Conservation (phyloP, 176 grass and related monocot genomes). For the Juncus inflexus region DNA sequence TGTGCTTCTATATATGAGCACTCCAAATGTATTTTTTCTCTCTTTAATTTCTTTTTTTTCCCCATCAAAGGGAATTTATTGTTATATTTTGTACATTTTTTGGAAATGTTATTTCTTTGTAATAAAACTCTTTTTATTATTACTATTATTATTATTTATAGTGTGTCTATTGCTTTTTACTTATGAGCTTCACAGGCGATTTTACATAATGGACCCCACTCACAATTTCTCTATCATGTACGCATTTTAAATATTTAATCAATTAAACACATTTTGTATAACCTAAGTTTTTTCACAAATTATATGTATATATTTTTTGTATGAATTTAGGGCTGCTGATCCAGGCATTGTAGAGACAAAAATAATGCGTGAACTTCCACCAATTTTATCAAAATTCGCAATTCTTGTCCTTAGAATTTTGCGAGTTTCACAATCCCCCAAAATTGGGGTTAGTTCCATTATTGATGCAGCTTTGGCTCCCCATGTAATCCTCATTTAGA, state of each 20-base stretch:
- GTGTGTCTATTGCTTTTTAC: constrained; percentile 85
- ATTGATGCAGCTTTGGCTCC: constrained; percentile 74
- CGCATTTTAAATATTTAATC: constrained; percentile 20
- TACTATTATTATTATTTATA: constrained; percentile 10
- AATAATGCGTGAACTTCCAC: constrained; percentile 84
- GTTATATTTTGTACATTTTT: too few species aligned
- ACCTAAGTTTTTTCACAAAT: too few species aligned
- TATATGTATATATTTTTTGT: background rate
- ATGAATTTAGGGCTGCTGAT: constrained; percentile 64
- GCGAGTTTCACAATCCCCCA: constrained; percentile 47
- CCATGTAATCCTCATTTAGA: constrained; percentile 36
- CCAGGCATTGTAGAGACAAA: constrained; percentile 65
- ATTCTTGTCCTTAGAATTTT: constrained; percentile 42
- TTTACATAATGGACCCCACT: constrained; percentile 38
- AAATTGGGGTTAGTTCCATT: constrained; percentile 49
- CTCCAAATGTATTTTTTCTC: constrained; percentile 60
- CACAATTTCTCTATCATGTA: constrained; percentile 70
- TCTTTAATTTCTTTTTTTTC: constrained; percentile 1
- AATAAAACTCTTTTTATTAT: background rate
- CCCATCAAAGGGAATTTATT: background rate
- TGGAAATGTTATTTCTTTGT: constrained; percentile 4
- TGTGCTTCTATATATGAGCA: constrained; percentile 67
- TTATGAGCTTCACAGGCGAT: constrained; percentile 73
- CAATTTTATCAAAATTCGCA: constrained; percentile 40
- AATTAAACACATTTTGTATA: constrained; percentile 4